Percentiles rank a stretch among this genome's conserved stretches.
phyloP scores from a whole-genome alignment of 257 asterid species.

The Paulownia fortunei region DNA sequence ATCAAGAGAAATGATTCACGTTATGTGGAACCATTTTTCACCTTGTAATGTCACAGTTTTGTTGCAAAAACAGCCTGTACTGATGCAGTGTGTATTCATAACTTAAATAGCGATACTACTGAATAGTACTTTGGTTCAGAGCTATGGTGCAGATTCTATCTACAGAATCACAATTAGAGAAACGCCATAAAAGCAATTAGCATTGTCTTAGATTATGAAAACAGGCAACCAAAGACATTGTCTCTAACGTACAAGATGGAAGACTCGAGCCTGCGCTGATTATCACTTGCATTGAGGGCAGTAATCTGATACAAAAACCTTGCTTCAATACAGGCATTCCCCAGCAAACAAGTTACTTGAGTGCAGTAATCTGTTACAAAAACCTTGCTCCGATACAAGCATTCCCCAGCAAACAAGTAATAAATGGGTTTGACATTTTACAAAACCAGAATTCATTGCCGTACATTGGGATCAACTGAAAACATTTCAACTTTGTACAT shows the following conservation, averaged over 20 bases:
- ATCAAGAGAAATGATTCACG: constrained; percentile 50
- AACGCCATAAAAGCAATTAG: not conserved
- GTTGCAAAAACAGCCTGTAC: constrained; percentile 23
- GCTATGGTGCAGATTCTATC: not conserved
- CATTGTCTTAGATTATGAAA: no score
- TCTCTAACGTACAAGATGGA: no score
- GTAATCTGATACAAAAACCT: not conserved
- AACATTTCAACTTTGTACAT: not conserved
- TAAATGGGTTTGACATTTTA: no score
- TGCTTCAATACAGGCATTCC: no score
- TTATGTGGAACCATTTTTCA: not conserved
- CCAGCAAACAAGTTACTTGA: no score
- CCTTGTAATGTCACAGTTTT: constrained; percentile 28
- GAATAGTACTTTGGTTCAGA: not conserved
- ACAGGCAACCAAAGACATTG: no score
- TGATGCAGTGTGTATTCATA: constrained; percentile 11
- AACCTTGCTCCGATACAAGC: not conserved
- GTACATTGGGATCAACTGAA: not conserved
- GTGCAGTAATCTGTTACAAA: no score
- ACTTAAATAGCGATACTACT: not conserved
- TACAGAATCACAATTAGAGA: no score
- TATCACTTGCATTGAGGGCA: not conserved
- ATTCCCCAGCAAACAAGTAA: not conserved
- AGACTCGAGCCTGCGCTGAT: no score
- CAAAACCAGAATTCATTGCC: not conserved